A percentile compares a stretch with the other conserved stretches of the same genome.
Conservation (phyloP, 1,284 basidiomycete genomes). For the Tetrapyrgos nigripes region DNA sequence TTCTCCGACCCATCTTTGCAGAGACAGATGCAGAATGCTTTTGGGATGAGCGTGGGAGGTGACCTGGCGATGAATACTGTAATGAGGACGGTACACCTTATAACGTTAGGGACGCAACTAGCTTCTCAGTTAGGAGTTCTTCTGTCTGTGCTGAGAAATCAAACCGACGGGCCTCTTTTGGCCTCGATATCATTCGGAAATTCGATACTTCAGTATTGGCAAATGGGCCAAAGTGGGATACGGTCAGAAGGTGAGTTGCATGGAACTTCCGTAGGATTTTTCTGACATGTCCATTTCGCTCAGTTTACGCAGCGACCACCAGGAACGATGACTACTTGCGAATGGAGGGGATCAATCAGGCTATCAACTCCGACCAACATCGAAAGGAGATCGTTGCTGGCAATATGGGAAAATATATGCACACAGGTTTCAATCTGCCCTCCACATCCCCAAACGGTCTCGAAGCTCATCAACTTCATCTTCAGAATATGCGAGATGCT, state of each 20-base stretch:
- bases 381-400: conserved; percentile 79
- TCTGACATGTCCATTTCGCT: too few species aligned
- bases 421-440: conserved; percentile 42
- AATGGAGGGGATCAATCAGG: conserved; percentile 67
- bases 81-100: conserved; percentile 45
- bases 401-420: conserved; percentile 61
- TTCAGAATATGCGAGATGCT: conserved; percentile 11
- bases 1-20: conserved; percentile 72
- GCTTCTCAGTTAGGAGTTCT: conserved; percentile 70
- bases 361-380: conserved; percentile 58
- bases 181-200: conserved; percentile 61
- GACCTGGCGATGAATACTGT: conserved; percentile 70
- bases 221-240: background rate
- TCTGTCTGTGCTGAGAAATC: conserved; percentile 60
- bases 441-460: background rate
- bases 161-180: conserved; percentile 69
- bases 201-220: conserved; percentile 41
- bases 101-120: conserved; percentile 57
- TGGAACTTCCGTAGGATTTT: too few species aligned
- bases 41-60: conserved; percentile 40
- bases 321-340: conserved; percentile 66
- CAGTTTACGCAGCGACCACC: conserved; percentile 82
- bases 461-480: background rate
- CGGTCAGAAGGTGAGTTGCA: too few species aligned
- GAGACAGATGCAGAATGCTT: conserved; percentile 65